These are phyloP conservation scores for Emergomyces orientalis DNA, from an alignment of 2,329 filamentous ascomycete species.

Conservation along the genomic window DNA sequence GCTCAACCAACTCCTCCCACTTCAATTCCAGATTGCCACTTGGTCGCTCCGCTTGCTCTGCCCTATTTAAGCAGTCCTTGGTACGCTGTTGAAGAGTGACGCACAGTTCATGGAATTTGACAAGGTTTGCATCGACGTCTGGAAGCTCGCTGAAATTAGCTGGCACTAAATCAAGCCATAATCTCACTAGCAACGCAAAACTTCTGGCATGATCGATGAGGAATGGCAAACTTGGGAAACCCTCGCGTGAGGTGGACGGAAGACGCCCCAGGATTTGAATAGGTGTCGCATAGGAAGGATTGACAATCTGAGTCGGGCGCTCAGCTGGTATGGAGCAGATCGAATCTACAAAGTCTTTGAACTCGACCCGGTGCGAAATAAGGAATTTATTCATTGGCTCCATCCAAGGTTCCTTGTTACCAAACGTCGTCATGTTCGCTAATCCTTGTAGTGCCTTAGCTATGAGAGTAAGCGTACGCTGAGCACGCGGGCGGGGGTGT, in stretches of 20 bases:
- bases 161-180: slow-evolving; percentile 37
- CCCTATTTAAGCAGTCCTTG: slow-evolving; percentile 37
- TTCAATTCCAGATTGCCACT: slow-evolving; percentile 39
- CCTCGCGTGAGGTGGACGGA: slow-evolving; percentile 71
- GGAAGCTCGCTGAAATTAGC: slow-evolving; percentile 32
- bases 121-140: slow-evolving; percentile 31
- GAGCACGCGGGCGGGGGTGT: slow-evolving; percentile 70
- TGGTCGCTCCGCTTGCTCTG: slow-evolving; percentile 42
- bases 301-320: slow-evolving; percentile 53
- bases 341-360: slow-evolving; percentile 79
- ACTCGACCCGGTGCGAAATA: slow-evolving; percentile 61
- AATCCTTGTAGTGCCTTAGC: slow-evolving; percentile 87
- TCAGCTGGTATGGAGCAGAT: slow-evolving; percentile 76
- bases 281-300: slow-evolving; percentile 84
- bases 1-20: slow-evolving; percentile 42
- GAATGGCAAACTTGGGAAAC: slow-evolving; percentile 86
- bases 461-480: slow-evolving; percentile 82
- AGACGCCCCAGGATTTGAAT: slow-evolving; percentile 79
- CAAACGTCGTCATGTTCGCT: slow-evolving; percentile 83
- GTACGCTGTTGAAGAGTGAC: slow-evolving; percentile 36
- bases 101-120: slow-evolving; percentile 38
- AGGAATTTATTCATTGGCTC: slow-evolving; percentile 94
- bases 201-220: slow-evolving; percentile 82
- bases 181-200: slow-evolving; percentile 69
- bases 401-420: slow-evolving; percentile 97